Evolutionary conservation across 495 filamentous ascomycete species (phyloP).

Genomic region (Daldinia vernicosa): DNA sequence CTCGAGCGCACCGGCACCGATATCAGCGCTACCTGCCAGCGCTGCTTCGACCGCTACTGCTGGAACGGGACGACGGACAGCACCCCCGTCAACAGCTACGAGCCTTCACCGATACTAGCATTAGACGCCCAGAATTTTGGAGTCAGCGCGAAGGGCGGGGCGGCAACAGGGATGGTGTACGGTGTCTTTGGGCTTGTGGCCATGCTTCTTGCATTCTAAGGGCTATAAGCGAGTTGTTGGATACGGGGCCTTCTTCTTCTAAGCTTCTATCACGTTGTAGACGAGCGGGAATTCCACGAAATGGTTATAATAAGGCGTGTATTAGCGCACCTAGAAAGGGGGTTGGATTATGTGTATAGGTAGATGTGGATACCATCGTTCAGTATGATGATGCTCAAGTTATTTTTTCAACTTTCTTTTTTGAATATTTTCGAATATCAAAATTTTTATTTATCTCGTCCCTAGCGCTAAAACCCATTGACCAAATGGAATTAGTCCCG

Average conservation of each 20-base stretch:
- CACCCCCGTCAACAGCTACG: slow-evolving; percentile 46
- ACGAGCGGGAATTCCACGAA: neutral
- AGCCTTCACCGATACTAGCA: slow-evolving; percentile 41
- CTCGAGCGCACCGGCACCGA: slow-evolving; percentile 70
- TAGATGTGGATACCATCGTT: neutral
- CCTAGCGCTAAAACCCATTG: neutral
- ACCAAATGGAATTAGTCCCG: neutral
- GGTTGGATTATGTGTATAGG: neutral
- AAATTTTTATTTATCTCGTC: neutral
- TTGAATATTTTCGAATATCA: neutral
- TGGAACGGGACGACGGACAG: slow-evolving; percentile 78
- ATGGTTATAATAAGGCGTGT: neutral
- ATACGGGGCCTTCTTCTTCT: neutral
- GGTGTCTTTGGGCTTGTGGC: slow-evolving; percentile 20
- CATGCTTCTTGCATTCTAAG: slow-evolving; percentile 13
- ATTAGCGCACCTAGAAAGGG: neutral
- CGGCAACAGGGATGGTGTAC: slow-evolving; percentile 22
- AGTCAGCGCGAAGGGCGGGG: neutral
- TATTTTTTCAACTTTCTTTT: neutral
- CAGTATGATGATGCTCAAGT: neutral
- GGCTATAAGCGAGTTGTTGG: neutral
- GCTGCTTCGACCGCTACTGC: slow-evolving; percentile 85
- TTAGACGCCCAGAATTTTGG: slow-evolving; percentile 12
- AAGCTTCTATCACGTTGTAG: neutral
- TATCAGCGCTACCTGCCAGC: slow-evolving; percentile 71